Evolutionary conservation across 208 protist genomes (phyloP), one percentile per base, ranked within the genome.

Genomic region (Trypanosomatidae sp.): DNA sequence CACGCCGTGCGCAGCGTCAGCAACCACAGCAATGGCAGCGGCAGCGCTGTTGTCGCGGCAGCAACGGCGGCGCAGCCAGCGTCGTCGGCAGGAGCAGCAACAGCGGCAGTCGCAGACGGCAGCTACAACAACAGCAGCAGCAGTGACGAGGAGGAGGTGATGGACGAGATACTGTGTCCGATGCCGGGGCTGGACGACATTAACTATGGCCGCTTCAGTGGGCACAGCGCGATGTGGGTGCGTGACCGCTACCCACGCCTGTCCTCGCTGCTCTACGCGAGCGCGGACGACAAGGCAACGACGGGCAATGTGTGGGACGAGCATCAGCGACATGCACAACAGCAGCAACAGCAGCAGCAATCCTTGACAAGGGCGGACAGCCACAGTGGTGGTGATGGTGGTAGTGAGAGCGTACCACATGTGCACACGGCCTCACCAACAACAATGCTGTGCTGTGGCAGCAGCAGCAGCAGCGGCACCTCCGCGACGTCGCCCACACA

Each of bases 181-280:
- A 62, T 86, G 18, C 77, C 77, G 2, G 77, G 77, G 0, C 68
- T 92, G 18, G 83, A 92, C 46, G 74, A 77, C 49, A 88, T 88
- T 40, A 92, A 92, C 61, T 88, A 71, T 43, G 83, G 83, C 18
- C 72, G 71, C 37, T 81, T 88, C 51, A 72, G 70, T 43, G 83
- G 78, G 2, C 59, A 69, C 47, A 69, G 62, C 11, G 66, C 66
- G 24, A 39, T 58, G 40, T 85, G 71, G 73, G 66, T 81, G 30
- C 58, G 61, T 23, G 44, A 64, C n/a, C 62, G 66, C 32, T 85
- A 88, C 49, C 56, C 74, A 18, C 56, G 70, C 4, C 53, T 92
- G 3, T 84, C 61, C 20, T 38, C 68, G 2, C 39, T 86, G 42
- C 66, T 88, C 15, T 83, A 78, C 57, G 46, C 55, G 10, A 38